Percentiles rank a stretch among this genome's conserved stretches.
These are phyloP conservation scores for Ophiostoma ulmi DNA, from an alignment of 2,329 filamentous ascomycete species.

Conservation along the genomic window DNA sequence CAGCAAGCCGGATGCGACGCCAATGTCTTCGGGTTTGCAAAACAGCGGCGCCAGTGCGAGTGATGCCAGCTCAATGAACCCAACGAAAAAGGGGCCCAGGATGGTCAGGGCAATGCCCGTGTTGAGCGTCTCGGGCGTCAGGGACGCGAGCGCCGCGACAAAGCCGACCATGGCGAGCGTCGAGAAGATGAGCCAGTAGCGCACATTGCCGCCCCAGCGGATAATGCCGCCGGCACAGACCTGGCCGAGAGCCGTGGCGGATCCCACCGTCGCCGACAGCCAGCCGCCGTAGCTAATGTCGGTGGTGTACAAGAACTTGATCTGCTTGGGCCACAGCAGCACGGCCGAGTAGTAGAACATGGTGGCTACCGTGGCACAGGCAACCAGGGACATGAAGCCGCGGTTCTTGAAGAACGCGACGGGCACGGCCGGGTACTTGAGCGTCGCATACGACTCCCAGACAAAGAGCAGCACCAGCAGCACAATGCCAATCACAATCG, in stretches of 20 bases:
- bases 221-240: conserved; percentile 19
- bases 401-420: conserved; percentile 36
- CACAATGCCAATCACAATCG: conserved; percentile 31
- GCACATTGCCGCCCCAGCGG: conserved; percentile 18
- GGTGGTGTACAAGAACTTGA: conserved; percentile 31
- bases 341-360: conserved; percentile 39
- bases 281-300: conserved; percentile 20
- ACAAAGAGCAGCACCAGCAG: background rate
- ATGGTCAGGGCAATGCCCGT: conserved; percentile 22
- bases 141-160: conserved; percentile 12
- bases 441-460: conserved; percentile 24
- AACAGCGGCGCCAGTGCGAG: conserved; percentile 22
- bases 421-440: conserved; percentile 37
- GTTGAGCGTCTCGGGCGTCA: conserved; percentile 11
- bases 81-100: conserved; percentile 20
- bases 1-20: conserved; percentile 34
- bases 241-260: conserved; percentile 18
- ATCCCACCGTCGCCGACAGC: conserved; percentile 16
- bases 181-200: conserved; percentile 29
- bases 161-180: conserved; percentile 34
- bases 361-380: conserved; percentile 35
- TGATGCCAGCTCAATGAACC: conserved; percentile 23
- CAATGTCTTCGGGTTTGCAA: conserved; percentile 34
- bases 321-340: conserved; percentile 37
- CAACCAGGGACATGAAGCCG: conserved; percentile 33